Percentiles rank a stretch among this genome's conserved stretches.
These are phyloP conservation scores for Sarocladium brachiariae DNA, from an alignment of 2,329 filamentous ascomycete species.

Conservation along the genomic window DNA sequence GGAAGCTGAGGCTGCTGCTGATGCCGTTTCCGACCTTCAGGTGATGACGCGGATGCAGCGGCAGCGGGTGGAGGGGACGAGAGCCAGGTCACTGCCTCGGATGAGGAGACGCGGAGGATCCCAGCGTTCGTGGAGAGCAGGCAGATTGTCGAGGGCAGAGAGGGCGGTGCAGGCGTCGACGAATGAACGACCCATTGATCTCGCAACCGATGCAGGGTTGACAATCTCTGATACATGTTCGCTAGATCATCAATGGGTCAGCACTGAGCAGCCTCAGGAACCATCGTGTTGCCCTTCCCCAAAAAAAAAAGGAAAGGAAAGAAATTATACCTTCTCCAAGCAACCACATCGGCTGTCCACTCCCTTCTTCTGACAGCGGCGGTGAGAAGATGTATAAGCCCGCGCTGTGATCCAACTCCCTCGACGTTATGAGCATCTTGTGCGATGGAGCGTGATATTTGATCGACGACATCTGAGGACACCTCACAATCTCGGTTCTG, in stretches of 20 bases:
- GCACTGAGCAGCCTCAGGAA: no score
- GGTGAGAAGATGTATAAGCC: slow-evolving; percentile 34
- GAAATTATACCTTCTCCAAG: slow-evolving; percentile 27
- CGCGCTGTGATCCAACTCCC: slow-evolving; percentile 23
- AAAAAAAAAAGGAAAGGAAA: neutral
- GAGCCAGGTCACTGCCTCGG: slow-evolving; percentile 28
- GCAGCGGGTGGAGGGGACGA: slow-evolving; percentile 16
- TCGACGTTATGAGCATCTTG: slow-evolving; percentile 36
- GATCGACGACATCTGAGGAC: slow-evolving; percentile 38
- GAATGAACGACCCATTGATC: slow-evolving; percentile 30
- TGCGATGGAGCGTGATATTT: slow-evolving; percentile 37
- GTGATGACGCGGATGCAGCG: neutral
- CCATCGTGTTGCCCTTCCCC: no score
- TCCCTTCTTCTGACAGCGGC: slow-evolving; percentile 19
- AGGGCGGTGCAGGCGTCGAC: slow-evolving; percentile 34
- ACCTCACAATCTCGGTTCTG: slow-evolving; percentile 27
- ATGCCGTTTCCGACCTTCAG: no score
- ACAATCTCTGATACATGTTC: slow-evolving; percentile 25
- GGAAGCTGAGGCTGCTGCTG: slow-evolving; percentile 16
- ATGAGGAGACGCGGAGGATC: slow-evolving; percentile 30
- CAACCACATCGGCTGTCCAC: slow-evolving; percentile 29
- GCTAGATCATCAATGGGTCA: slow-evolving; percentile 15
- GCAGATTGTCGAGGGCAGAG: slow-evolving; percentile 32
- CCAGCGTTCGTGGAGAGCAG: slow-evolving; percentile 42
- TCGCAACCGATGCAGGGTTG: slow-evolving; percentile 19